Percentiles rank a stretch among this genome's conserved stretches.
These are phyloP conservation scores for Sungouiella blattae DNA, from an alignment of 805 yeast genomes.

Conservation along the genomic window DNA sequence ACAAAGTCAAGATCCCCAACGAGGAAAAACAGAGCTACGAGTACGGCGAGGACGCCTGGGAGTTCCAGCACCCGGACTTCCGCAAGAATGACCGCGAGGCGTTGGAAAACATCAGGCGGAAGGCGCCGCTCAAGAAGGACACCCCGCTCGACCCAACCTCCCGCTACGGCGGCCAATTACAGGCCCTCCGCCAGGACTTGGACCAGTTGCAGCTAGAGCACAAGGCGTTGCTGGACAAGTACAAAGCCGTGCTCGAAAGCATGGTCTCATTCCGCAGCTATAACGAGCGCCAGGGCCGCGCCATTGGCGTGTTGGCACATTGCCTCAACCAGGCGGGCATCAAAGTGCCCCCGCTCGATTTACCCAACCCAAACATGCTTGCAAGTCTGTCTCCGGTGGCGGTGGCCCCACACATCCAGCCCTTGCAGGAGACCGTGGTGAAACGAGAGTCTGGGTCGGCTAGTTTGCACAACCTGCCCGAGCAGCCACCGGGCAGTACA, in stretches of 20 bases:
- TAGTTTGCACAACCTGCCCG: too few relatives aligned
- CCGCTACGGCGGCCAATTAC: conserved; percentile 14
- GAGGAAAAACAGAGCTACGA: conserved; percentile 53
- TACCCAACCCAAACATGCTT: conserved; percentile 41
- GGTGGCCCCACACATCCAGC: not conserved
- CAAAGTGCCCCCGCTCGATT: conserved; percentile 60
- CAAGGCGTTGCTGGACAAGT: conserved; percentile 42
- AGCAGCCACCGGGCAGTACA: conserved; percentile 1
- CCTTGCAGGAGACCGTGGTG: not conserved
- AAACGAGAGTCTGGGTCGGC: not conserved
- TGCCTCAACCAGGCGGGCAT: conserved; percentile 58
- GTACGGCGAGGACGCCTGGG: conserved; percentile 86
- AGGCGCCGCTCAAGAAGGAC: conserved; percentile 59
- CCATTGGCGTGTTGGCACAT: conserved; percentile 48
- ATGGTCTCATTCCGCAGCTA: conserved; percentile 52
- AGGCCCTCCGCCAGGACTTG: conserved; percentile 27
- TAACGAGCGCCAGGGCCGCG: conserved; percentile 54
- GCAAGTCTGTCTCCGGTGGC: conserved; percentile 17
- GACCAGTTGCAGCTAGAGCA: conserved; percentile 32
- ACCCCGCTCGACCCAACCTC: conserved; percentile 7
- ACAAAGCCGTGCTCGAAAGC: conserved; percentile 61
- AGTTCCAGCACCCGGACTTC: conserved; percentile 89
- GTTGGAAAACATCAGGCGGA: conserved; percentile 82
- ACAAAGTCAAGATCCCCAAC: conserved; percentile 77
- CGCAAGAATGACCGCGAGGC: conserved; percentile 70